Evolutionary conservation across 805 yeast species (phyloP), one percentile per base, ranked within the genome.

Genomic region (Lipomyces sp.): DNA sequence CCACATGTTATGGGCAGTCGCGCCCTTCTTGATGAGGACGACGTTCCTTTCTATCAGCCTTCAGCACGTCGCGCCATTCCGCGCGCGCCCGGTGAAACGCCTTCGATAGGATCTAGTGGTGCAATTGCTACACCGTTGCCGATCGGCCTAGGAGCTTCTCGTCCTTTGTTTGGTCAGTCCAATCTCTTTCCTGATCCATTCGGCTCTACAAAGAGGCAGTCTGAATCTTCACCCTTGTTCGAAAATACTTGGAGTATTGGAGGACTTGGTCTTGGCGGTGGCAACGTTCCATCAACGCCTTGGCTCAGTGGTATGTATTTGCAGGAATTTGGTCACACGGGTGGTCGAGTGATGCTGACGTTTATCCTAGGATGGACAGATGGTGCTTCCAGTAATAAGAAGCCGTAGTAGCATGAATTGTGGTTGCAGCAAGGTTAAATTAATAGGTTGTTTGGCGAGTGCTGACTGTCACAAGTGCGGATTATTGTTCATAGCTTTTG

Each of bases 1-100:
- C 60, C 57, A 32, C 61, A 69, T 29, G 62, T 66, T 6, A 66
- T 66, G 70, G 70, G 70, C 15, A 60, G 65, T 30, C 48, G 62
- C 13, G 70, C 70, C 3, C 60, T 66, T 30, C 50, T 60, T 33
- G 69, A 66, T 32, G 69, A 62, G 4, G 66, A 63, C 18, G 64
- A 59, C 18, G 35, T 50, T 7, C 61, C 66, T 30, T 63, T 56
- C 57, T 66, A 58, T 48, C 64, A 57, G 13, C 69, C 69, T 11
- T 39, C 56, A 18, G 69, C 69, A 2, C 59, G 59, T 4, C 69
- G 62, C 53, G 34, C 54, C n/a, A 34, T 34, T 51, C 60, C 45
- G 50, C n/a, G 35, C 18, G 34, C 18, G n/a, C 54, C 54, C 15
- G 54, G 30, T 3, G 48, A 29, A 11, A 11, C 29, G 33, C 32